Percentiles rank a stretch among this genome's conserved stretches.
These are phyloP conservation scores for Rhypophila decipiens DNA, from an alignment of 495 filamentous ascomycete genomes.

Conservation along the genomic window DNA sequence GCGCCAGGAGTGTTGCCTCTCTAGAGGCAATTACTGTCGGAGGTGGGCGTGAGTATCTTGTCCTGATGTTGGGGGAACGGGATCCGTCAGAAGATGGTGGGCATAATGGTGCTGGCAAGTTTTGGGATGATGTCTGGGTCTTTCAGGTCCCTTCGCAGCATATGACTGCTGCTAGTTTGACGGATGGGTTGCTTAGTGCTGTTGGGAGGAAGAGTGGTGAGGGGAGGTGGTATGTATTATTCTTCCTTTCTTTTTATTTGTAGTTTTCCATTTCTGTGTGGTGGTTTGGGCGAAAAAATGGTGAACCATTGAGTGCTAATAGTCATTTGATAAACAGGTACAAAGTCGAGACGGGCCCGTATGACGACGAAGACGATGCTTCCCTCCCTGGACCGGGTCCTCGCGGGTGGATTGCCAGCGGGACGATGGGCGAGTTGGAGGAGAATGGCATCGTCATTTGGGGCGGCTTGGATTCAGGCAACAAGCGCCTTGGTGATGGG, in stretches of 20 bases:
- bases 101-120: slow-evolving; percentile 61
- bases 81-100: slow-evolving; percentile 55
- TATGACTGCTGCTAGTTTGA: slow-evolving; percentile 44
- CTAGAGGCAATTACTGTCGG: slow-evolving; percentile 43
- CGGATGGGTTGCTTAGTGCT: slow-evolving; percentile 48
- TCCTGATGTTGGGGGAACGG: slow-evolving; percentile 63
- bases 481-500: slow-evolving; percentile 43
- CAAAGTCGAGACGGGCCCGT: slow-evolving; percentile 31
- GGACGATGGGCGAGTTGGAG: slow-evolving; percentile 42
- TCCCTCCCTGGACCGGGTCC: slow-evolving; percentile 34
- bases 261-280: not conserved
- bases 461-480: slow-evolving; percentile 41
- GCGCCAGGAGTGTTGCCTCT: slow-evolving; percentile 34
- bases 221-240: slow-evolving; percentile 36
- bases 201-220: slow-evolving; percentile 46
- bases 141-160: slow-evolving; percentile 55
- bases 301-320: not conserved
- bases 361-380: slow-evolving; percentile 39
- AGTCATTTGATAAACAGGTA: slow-evolving; percentile 7
- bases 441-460: slow-evolving; percentile 46
- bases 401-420: slow-evolving; percentile 44
- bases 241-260: not conserved
- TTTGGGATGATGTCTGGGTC: slow-evolving; percentile 66
- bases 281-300: not conserved
- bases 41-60: slow-evolving; percentile 51